Percentiles rank a stretch among this genome's conserved stretches.
Evolutionary conservation across 352 stramenopile species (phyloP).

Genomic region (Pythium grandisporangium): DNA sequence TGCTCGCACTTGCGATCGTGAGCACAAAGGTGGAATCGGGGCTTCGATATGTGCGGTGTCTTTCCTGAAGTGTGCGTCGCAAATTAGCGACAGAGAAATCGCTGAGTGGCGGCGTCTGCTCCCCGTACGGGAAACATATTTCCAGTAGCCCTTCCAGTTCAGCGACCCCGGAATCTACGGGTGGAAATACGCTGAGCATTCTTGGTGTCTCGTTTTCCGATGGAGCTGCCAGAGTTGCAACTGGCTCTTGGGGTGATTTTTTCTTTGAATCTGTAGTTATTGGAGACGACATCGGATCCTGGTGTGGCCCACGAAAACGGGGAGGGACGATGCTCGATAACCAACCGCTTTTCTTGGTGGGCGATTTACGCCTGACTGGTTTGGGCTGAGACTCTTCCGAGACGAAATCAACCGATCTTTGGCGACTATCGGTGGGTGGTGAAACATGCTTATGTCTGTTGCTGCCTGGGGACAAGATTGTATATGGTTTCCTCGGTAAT

Average conservation of each 20-base stretch:
- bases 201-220: constrained; percentile 26
- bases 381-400: too few relatives aligned
- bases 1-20: constrained; percentile 40
- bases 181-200: constrained; percentile 41
- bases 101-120: constrained; percentile 21
- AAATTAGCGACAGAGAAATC: constrained; percentile 52
- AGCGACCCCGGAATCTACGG: constrained; percentile 24
- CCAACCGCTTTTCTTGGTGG: constrained; percentile 9
- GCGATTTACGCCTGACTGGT: too few relatives aligned
- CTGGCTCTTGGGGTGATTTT: background rate
- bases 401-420: too few relatives aligned
- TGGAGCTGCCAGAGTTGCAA: too few relatives aligned
- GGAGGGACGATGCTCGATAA: constrained; percentile 15
- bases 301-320: constrained; percentile 10
- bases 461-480: too few relatives aligned
- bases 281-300: background rate
- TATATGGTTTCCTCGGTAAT: too few relatives aligned
- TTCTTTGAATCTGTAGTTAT: too few relatives aligned
- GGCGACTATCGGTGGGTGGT: too few relatives aligned
- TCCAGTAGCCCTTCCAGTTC: constrained; percentile 59
- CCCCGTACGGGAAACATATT: constrained; percentile 70
- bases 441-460: too few relatives aligned
- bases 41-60: constrained; percentile 54
- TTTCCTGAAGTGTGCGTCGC: constrained; percentile 50
- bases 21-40: constrained; percentile 64